phyloP scores from a whole-genome alignment of 352 stramenopile species.

The Phytophthora macrochlamydospora region DNA sequence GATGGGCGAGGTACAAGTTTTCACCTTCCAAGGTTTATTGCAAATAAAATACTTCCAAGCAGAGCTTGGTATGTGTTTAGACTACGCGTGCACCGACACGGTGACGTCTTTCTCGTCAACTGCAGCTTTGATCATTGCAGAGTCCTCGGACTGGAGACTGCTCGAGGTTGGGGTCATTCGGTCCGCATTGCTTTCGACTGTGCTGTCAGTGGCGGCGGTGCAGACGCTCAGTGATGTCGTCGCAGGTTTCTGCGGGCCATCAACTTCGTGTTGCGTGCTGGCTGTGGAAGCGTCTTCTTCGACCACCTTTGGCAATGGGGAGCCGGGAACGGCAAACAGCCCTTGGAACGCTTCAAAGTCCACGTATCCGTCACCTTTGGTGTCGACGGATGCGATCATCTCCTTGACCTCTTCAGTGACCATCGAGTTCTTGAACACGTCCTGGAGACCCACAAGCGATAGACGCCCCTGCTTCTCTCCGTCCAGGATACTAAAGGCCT shows the following conservation, averaged over 20 bases:
- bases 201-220: constrained; percentile 24
- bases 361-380: constrained; percentile 80
- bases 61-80: no score
- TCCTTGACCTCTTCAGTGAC: constrained; percentile 87
- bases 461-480: constrained; percentile 91
- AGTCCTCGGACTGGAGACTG: constrained; percentile 15
- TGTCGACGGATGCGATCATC: constrained; percentile 90
- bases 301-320: constrained; percentile 40
- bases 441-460: constrained; percentile 88
- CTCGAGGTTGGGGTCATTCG: constrained; percentile 14
- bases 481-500: constrained; percentile 91
- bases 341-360: constrained; percentile 92
- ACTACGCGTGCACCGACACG: constrained; percentile 4
- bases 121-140: constrained; percentile 16
- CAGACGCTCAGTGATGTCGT: constrained; percentile 25
- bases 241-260: constrained; percentile 26
- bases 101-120: constrained; percentile 19
- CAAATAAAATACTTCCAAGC: no score
- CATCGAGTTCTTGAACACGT: constrained; percentile 90
- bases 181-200: constrained; percentile 22
- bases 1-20: no score
- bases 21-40: no score
- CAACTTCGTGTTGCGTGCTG: constrained; percentile 19
- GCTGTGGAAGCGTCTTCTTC: constrained; percentile 38
- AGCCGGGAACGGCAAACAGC: constrained; percentile 51